Conservation (phyloP, 345 rosid species). For the Salix brachista region DNA sequence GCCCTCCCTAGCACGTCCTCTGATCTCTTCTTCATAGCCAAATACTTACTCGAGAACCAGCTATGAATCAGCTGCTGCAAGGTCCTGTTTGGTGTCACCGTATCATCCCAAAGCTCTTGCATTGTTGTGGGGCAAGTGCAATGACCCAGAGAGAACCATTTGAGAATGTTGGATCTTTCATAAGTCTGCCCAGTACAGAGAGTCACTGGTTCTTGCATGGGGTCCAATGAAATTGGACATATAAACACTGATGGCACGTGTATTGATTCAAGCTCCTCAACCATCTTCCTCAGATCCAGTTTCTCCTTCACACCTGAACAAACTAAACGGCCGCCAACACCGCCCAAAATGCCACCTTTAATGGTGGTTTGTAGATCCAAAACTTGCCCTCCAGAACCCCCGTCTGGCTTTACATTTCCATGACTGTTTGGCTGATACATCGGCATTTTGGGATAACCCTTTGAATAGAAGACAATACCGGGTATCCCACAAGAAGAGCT, state of each 20-base stretch:
- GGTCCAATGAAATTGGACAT: conserved; percentile 72
- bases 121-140: conserved; percentile 70
- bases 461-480: neutral
- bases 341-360: conserved; percentile 60
- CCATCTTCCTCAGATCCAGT: conserved; percentile 62
- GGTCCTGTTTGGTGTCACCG: conserved; percentile 57
- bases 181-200: conserved; percentile 79
- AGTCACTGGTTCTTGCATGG: conserved; percentile 74
- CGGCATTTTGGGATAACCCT: conserved; percentile 37
- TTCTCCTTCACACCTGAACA: conserved; percentile 33
- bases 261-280: conserved; percentile 50
- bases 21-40: conserved; percentile 55
- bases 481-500: neutral
- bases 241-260: conserved; percentile 64
- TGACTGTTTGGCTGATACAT: conserved; percentile 49
- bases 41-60: conserved; percentile 63
- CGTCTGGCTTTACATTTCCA: conserved; percentile 14
- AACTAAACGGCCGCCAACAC: conserved; percentile 35
- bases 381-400: conserved; percentile 46
- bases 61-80: conserved; percentile 54
- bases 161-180: conserved; percentile 61
- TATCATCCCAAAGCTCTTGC: conserved; percentile 75
- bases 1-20: conserved; percentile 65
- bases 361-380: conserved; percentile 66
- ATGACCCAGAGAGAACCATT: conserved; percentile 65